A percentile compares a stretch with the other conserved stretches of the same genome.
These are phyloP conservation scores for Ramaria rubella DNA, from an alignment of 768 basidiomycete genomes.

Conservation along the genomic window DNA sequence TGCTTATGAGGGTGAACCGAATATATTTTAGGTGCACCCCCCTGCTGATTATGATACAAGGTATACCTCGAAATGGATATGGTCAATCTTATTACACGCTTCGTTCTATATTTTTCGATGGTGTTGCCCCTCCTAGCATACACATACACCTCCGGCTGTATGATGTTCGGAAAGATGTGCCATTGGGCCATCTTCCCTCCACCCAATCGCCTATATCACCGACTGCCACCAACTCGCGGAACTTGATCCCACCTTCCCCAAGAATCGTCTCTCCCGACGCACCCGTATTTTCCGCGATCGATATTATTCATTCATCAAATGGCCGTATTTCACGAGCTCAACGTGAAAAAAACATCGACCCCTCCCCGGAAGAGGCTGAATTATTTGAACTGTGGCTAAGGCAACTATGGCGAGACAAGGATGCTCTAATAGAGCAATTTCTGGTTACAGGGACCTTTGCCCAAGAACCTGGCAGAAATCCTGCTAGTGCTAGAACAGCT, in stretches of 20 bases:
- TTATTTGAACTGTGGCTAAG: conserved; percentile 81
- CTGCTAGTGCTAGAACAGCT: no score
- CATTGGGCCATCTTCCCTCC: conserved; percentile 54
- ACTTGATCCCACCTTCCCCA: conserved; percentile 19
- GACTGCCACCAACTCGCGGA: conserved; percentile 18
- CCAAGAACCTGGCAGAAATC: background rate
- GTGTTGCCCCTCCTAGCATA: conserved; percentile 75
- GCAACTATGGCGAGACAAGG: conserved; percentile 79
- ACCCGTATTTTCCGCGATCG: background rate
- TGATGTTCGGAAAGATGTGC: conserved; percentile 57
- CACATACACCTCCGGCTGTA: conserved; percentile 85
- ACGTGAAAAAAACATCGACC: conserved; percentile 32
- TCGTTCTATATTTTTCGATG: conserved; percentile 77
- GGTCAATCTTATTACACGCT: conserved; percentile 89
- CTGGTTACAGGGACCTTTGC: conserved; percentile 46
- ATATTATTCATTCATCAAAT: background rate
- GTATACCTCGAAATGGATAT: conserved; percentile 70
- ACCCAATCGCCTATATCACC: conserved; percentile 15
- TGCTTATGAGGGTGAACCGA: conserved; percentile 71
- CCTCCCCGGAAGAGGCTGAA: conserved; percentile 51
- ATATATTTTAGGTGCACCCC: background rate
- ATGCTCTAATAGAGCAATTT: conserved; percentile 65
- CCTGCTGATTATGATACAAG: conserved; percentile 28
- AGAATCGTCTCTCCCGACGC: conserved; percentile 28
- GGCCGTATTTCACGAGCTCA: conserved; percentile 20